Percentiles rank a stretch among this genome's conserved stretches.
Evolutionary conservation across 495 filamentous ascomycete species (phyloP).

Genomic region (Pseudomonodictys pantanalensis): DNA sequence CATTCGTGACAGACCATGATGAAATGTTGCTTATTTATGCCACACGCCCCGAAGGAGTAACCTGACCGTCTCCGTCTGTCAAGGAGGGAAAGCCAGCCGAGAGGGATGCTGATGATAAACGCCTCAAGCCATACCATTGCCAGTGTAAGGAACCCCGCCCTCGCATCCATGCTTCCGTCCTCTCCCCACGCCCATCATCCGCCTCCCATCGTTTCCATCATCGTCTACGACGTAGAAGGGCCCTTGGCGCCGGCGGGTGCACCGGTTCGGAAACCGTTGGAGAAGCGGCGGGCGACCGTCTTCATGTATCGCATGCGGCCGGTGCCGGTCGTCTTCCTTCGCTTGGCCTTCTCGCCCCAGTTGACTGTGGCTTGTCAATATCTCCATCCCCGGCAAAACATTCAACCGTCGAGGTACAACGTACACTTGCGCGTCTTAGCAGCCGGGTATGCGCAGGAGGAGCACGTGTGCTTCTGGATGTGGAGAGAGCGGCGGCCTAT

Average conservation of each 20-base stretch:
- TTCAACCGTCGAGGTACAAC: slow-evolving; percentile 43
- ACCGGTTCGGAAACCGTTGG: slow-evolving; percentile 94
- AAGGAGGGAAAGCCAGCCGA: slow-evolving; percentile 17
- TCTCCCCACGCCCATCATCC: not conserved
- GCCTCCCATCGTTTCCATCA: not conserved
- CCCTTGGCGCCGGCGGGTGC: slow-evolving; percentile 81
- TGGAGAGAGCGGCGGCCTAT: slow-evolving; percentile 92
- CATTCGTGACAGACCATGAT: slow-evolving; percentile 28
- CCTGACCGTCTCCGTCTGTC: not conserved
- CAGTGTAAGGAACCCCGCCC: slow-evolving; percentile 13
- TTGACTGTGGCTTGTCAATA: slow-evolving; percentile 64
- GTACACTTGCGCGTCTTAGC: slow-evolving; percentile 98
- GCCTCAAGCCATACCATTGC: slow-evolving; percentile 29
- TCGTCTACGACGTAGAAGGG: slow-evolving; percentile 36
- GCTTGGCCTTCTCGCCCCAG: slow-evolving; percentile 99
- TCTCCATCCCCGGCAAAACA: not conserved
- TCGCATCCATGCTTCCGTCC: slow-evolving; percentile 5
- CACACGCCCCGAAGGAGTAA: slow-evolving; percentile 13
- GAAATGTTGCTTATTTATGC: slow-evolving; percentile 31
- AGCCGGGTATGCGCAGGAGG: slow-evolving; percentile 94
- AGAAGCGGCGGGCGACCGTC: slow-evolving; percentile 82
- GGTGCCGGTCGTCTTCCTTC: slow-evolving; percentile 97
- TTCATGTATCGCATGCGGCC: slow-evolving; percentile 92
- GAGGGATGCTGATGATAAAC: slow-evolving; percentile 23
- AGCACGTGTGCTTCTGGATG: slow-evolving; percentile 98